Evolutionary conservation across 2,329 filamentous ascomycete species (phyloP), one percentile per base, ranked within the genome.

Genomic region (Sclerotinia spermophila): DNA sequence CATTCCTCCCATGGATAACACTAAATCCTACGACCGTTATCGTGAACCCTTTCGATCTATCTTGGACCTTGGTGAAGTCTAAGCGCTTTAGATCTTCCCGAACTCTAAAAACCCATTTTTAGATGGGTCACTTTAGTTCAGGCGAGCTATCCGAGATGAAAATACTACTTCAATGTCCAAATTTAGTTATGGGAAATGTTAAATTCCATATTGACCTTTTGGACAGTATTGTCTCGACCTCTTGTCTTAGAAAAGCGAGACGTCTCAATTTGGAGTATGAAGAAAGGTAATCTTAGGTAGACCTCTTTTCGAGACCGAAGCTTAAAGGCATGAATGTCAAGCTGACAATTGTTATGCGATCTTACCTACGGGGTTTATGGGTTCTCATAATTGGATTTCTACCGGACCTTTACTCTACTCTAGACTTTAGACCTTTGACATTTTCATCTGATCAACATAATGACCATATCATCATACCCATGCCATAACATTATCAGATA

Each of bases 121-220:
- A 65, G 61, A 65, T 15, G n/a, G n/a, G n/a, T n/a, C n/a, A n/a
- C n/a, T n/a, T n/a, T n/a, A 65, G 33, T 51, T 65, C 44, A 65
- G 44, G 24, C 15, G 61, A 65, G 45, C 44, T 64, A 51, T 19
- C 24, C 61, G 30, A 45, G 30, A 48, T 2, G 30, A 38, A 48
- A 35, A 51, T n/a, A 17, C 4, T 35, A 51, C 44, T 13, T 35
- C n/a, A 24, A 48, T 33, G 30, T 38, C 11, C 60, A 11, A 45
- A 64, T 24, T 17, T 10, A 33, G 11, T 19, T 3, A 62, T 62
- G 42, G 30, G 42, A 62, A 62, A n/a, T 62, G 30, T 35, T 19
- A 10, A 60, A 60, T 42, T 8, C 35, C 35, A 42, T 42, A 17
- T 19, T 42, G 51, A n/a, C 10, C n/a, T 42, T 40, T 60, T 7